Evolutionary conservation across 306 rosid genomes (phyloP), one percentile per base, ranked within the genome.

Genomic region (Vicia faba): DNA sequence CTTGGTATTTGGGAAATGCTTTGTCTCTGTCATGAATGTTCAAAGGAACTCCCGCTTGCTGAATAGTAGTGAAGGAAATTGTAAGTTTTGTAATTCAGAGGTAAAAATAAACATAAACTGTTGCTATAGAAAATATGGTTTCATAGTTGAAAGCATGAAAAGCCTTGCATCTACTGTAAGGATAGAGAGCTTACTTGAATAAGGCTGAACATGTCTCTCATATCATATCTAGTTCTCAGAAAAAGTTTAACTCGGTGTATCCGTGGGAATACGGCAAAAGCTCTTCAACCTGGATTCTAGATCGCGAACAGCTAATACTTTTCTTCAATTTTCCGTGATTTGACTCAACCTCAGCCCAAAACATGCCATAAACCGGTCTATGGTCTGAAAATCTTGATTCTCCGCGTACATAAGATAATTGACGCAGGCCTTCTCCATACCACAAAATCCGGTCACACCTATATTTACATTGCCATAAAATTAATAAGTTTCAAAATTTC

Each of bases 391-490:
- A 95, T 19, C 95, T 83, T 5, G 99, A 95, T 74, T 91, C 97
- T 19, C 99, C 97, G 0, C 99, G 99, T 36, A 88, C 99, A 11
- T 95, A 95, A 11, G 99, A 88, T 80, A 71, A n/a, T 80, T 95
- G 99, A 73, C 85, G 99, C 39, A 95, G 97, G 14, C 99, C 99
- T 84, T 88, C 96, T 20, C 97, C 99, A 15, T 95, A 66, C 99
- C 97, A 95, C 82, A 95, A 77, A 70, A 95, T 90, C 48, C 99
- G 92, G 78, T 95, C 99, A 50, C 97, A 95, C 99, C 99, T 95
- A 66, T 70, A 61, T 43, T 35, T 2, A 54, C 28, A 36, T 79
- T 56, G 75, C 71, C 60, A 59, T 28, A n/a, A n/a, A n/a, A n/a
- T n/a, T n/a, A 31, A 76, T 19, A 39, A 77, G 51, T 20, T 61